These are phyloP conservation scores for Scenedesmus sp. DNA, from an alignment of 163 green algal genomes.

Conservation along the genomic window DNA sequence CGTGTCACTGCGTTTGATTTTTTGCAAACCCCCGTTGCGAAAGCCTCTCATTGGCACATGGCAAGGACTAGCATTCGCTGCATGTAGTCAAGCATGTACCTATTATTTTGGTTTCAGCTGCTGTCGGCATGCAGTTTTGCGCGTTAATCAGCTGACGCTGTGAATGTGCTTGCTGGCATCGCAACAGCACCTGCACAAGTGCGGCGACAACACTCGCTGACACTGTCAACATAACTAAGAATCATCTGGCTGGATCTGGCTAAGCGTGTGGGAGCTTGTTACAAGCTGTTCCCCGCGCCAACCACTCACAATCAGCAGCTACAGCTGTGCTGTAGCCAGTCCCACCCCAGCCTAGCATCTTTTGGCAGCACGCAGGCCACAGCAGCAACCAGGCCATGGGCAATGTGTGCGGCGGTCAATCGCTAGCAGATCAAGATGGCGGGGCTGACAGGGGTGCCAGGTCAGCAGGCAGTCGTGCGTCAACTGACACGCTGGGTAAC, in stretches of 20 bases:
- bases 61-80: background rate
- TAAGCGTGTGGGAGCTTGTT: background rate
- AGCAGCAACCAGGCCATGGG: constrained; percentile 11
- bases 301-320: constrained; percentile 9
- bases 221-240: background rate
- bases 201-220: background rate
- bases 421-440: background rate
- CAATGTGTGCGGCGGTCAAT: constrained; percentile 32
- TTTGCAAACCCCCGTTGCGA: background rate
- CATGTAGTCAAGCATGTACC: background rate
- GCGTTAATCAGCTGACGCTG: background rate
- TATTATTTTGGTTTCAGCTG: background rate
- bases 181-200: background rate
- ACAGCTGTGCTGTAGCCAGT: constrained; percentile 17
- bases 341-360: background rate
- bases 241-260: background rate
- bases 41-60: background rate
- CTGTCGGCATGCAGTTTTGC: background rate
- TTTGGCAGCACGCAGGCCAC: background rate
- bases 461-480: background rate
- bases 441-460: background rate
- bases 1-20: background rate
- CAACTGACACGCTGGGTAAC: constrained; percentile 7
- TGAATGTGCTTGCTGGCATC: background rate
- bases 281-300: background rate